Evolutionary conservation across 2,329 filamentous ascomycete species (phyloP).

Genomic region (Penicillium freii): DNA sequence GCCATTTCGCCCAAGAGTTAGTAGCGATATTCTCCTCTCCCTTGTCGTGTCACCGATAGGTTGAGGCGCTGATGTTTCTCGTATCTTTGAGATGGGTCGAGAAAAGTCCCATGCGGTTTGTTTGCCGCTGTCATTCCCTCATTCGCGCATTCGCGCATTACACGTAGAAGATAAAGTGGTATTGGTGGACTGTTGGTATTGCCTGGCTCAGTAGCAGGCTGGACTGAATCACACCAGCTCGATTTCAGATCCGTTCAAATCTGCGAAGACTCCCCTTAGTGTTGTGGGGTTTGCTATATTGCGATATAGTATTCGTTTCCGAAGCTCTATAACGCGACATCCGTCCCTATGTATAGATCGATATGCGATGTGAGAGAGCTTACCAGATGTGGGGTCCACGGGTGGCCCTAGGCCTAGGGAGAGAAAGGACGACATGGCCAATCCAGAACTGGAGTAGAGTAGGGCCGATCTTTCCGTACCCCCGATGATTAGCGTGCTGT

Average conservation of each 20-base stretch:
- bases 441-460: not conserved
- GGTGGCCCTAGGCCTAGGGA: not conserved
- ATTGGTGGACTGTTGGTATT: not conserved
- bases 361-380: not conserved
- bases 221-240: not conserved
- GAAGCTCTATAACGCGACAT: not conserved
- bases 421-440: not conserved
- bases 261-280: not conserved
- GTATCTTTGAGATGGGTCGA: not conserved
- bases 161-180: too few relatives aligned
- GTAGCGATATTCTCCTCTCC: not conserved
- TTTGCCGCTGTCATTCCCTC: not conserved
- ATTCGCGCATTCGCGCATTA: not conserved
- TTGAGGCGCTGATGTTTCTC: not conserved
- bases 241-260: not conserved
- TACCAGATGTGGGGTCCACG: not conserved
- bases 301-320: not conserved
- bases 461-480: not conserved
- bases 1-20: not conserved
- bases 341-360: not conserved
- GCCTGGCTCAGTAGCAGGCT: not conserved
- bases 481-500: not conserved
- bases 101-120: not conserved
- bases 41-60: not conserved
- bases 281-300: not conserved